Percentiles rank a stretch among this genome's conserved stretches.
These are phyloP conservation scores for Talaromyces sp. DNA, from an alignment of 2,329 filamentous ascomycete genomes.

Conservation along the genomic window DNA sequence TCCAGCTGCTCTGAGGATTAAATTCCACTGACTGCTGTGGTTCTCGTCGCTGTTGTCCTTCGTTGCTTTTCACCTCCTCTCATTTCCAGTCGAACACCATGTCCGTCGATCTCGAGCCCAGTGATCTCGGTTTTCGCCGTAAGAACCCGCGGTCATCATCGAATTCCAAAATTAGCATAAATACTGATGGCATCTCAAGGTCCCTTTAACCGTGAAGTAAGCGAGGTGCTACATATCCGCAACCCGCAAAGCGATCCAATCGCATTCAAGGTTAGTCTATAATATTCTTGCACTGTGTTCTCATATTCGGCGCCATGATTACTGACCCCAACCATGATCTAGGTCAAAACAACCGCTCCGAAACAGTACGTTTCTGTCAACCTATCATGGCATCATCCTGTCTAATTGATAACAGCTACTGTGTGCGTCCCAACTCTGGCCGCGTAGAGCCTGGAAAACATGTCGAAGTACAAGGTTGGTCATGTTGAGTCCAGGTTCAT, in stretches of 20 bases:
- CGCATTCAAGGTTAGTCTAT: constrained; percentile 58
- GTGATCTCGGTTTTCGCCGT: constrained; percentile 93
- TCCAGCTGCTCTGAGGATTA: not conserved
- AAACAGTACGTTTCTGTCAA: constrained; percentile 72
- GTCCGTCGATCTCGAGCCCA: constrained; percentile 90
- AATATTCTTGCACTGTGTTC: not conserved
- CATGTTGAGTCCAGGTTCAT: not conserved
- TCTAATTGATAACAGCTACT: constrained; percentile 65
- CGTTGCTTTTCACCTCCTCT: constrained; percentile 22
- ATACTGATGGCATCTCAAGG: constrained; percentile 39
- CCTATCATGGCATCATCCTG: constrained; percentile 7
- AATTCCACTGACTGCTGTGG: not conserved
- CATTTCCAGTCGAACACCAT: constrained; percentile 51
- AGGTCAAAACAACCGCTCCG: constrained; percentile 98
- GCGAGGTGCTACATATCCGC: constrained; percentile 56
- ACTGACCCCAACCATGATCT: constrained; percentile 11
- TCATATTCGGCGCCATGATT: constrained; percentile 18
- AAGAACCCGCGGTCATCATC: constrained; percentile 24
- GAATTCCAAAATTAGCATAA: not conserved
- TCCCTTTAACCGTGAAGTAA: constrained; percentile 62
- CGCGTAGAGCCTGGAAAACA: constrained; percentile 85
- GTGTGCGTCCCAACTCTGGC: constrained; percentile 93
- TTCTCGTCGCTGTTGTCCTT: constrained; percentile 21
- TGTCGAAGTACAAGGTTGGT: constrained; percentile 85
- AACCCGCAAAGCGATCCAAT: constrained; percentile 58